These are phyloP conservation scores for Eucalyptus tenuipes DNA, from an alignment of 345 rosid species.

Conservation along the genomic window DNA sequence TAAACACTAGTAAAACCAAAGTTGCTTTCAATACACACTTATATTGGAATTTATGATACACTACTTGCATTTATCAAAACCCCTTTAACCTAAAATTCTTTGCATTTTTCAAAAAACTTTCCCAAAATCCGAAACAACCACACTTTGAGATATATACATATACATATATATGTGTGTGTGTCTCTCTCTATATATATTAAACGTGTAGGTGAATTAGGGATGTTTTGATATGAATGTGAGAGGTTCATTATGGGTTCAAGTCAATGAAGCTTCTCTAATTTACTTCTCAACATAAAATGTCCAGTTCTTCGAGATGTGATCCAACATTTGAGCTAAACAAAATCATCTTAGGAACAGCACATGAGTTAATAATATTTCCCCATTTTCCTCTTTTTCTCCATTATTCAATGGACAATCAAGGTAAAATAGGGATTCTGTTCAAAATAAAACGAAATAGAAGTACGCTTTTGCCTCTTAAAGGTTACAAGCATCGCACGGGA, in stretches of 20 bases:
- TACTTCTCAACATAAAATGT: not conserved
- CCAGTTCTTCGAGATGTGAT: not conserved
- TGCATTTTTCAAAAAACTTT: not conserved
- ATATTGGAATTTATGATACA: too few relatives aligned
- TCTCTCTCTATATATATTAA: too few relatives aligned
- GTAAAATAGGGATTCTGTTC: not conserved
- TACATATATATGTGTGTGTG: too few relatives aligned
- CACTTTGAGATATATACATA: too few relatives aligned
- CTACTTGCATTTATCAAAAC: accelerated
- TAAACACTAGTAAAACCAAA: not conserved
- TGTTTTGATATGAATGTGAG: not conserved
- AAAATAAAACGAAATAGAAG: not conserved
- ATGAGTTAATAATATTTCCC: not conserved
- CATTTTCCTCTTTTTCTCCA: not conserved
- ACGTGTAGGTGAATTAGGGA: not conserved
- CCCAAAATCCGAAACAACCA: not conserved
- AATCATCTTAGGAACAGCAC: not conserved
- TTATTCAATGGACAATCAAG: not conserved
- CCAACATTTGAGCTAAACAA: not conserved
- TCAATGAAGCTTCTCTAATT: not conserved
- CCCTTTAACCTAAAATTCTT: not conserved
- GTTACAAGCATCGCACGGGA: not conserved
- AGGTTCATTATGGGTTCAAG: not conserved
- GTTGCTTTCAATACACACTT: not conserved
- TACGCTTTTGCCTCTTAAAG: not conserved